phyloP scores from a whole-genome alignment of 2,329 filamentous ascomycete species.

The Alternaria sp. region DNA sequence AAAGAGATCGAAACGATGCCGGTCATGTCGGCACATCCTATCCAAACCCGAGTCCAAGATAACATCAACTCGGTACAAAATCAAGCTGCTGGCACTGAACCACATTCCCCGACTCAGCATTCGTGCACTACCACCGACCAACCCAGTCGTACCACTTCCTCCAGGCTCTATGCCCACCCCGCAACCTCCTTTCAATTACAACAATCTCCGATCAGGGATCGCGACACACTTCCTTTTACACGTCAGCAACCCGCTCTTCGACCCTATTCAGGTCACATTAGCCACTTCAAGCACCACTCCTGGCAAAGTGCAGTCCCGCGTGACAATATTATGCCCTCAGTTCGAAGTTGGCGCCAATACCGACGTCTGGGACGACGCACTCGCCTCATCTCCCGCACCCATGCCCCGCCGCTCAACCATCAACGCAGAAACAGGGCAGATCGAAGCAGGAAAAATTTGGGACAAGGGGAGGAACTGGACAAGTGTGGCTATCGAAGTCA shows the following conservation, averaged over 20 bases:
- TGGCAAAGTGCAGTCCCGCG: slow-evolving; percentile 61
- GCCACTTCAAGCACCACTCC: slow-evolving; percentile 71
- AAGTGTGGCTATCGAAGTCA: slow-evolving; percentile 88
- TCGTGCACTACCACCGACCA: slow-evolving; percentile 62
- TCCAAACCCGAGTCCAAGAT: slow-evolving; percentile 94
- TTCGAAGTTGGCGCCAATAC: slow-evolving; percentile 95
- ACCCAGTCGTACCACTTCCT: slow-evolving; percentile 58
- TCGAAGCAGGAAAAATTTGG: slow-evolving; percentile 95
- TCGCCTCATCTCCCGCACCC: slow-evolving; percentile 59
- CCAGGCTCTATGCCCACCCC: slow-evolving; percentile 36
- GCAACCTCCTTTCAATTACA: slow-evolving; percentile 52
- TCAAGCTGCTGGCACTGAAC: slow-evolving; percentile 82
- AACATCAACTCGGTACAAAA: slow-evolving; percentile 87
- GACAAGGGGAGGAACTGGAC: slow-evolving; percentile 94
- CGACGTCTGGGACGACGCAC: slow-evolving; percentile 91
- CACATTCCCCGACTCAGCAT: slow-evolving; percentile 87
- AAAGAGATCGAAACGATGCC: slow-evolving; percentile 93
- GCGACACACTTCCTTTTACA: slow-evolving; percentile 84
- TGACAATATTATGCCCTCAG: slow-evolving; percentile 92
- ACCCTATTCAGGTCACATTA: slow-evolving; percentile 84
- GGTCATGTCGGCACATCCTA: slow-evolving; percentile 91
- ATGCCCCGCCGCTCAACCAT: slow-evolving; percentile 36
- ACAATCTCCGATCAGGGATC: slow-evolving; percentile 58
- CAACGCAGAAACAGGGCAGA: slow-evolving; percentile 44
- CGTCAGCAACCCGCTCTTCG: slow-evolving; percentile 93